phyloP scores from a whole-genome alignment of 148 eudicot species.

The Suaeda aralocaspica region DNA sequence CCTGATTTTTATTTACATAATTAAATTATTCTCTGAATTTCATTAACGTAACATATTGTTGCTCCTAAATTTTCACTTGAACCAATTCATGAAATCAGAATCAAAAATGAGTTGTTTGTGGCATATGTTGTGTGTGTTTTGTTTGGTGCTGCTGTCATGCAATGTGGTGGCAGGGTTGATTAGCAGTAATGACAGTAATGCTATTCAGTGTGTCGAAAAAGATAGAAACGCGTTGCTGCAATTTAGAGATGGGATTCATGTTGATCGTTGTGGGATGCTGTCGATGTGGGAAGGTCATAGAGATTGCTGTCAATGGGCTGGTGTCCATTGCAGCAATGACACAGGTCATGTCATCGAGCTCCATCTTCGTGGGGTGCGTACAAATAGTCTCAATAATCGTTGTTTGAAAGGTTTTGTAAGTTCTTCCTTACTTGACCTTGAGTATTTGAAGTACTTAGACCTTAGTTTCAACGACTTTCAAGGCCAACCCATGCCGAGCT shows the following conservation, averaged over 20 bases:
- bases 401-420: conserved; percentile 6
- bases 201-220: conserved; percentile 7
- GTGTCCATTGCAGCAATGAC: conserved; percentile 17
- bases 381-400: too few relatives aligned
- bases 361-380: conserved; percentile 12
- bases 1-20: too few relatives aligned
- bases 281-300: conserved; percentile 6
- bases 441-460: conserved; percentile 4
- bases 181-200: neutral
- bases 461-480: conserved; percentile 14
- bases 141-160: neutral
- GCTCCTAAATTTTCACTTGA: too few relatives aligned
- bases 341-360: conserved; percentile 13
- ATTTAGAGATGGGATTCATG: conserved; percentile 3
- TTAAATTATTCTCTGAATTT: too few relatives aligned
- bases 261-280: conserved; percentile 17
- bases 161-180: neutral
- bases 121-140: neutral
- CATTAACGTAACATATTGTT: too few relatives aligned
- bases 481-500: neutral
- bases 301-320: conserved; percentile 16
- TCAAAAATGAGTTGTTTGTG: neutral
- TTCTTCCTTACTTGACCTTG: conserved; percentile 9
- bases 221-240: conserved; percentile 11
- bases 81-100: neutral